Evolutionary conservation across 2,329 filamentous ascomycete species (phyloP), one percentile per base, ranked within the genome.

Genomic region (Sclerotinia minor): DNA sequence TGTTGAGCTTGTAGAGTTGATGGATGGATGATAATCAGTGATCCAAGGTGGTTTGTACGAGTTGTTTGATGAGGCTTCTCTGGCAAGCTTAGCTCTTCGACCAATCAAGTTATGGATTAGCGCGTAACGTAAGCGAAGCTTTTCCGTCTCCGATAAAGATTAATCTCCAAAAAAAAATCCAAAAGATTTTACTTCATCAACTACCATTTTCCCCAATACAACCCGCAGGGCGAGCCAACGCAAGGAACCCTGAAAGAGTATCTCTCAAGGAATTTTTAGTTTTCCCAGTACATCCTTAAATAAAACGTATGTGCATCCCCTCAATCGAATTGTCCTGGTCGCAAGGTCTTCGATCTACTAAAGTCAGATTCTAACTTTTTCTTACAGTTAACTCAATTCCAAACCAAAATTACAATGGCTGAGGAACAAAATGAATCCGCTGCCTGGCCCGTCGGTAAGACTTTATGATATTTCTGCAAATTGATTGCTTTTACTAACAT

Each of bases 211-310:
- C 55, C 45, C 52, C 68, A 61, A 60, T 60, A 59, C 53, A 73
- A 71, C 72, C 45, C 78, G 79, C 75, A 84, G 83, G 83, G 83
- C 83, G 83, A 85, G 83, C 83, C 81, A 84, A 83, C 82, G 83
- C 83, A 85, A 85, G 83, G 83, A 85, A 85, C 83, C 83, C 83
- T 85, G 83, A 68, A 54, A 70, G 55, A n/a, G 58, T 69, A 71
- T 61, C 32, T 67, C 44, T 55, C 4, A 35, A 53, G 26, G 52
- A 64, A 41, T 50, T 65, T 32, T 61, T 61, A 67, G 66, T 29
- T 29, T 29, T 8, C 52, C 19, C 24, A 45, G 63, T 58, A 57
- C n/a, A 29, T 64, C 45, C 53, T 64, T 29, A 17, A 49, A 58
- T 38, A 32, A 55, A 69, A 67, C 24, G 68, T 70, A 69, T 64